A percentile compares a stretch with the other conserved stretches of the same genome.
Evolutionary conservation across 768 basidiomycete species (phyloP).

Genomic region (Kwoniella mangroviensis): DNA sequence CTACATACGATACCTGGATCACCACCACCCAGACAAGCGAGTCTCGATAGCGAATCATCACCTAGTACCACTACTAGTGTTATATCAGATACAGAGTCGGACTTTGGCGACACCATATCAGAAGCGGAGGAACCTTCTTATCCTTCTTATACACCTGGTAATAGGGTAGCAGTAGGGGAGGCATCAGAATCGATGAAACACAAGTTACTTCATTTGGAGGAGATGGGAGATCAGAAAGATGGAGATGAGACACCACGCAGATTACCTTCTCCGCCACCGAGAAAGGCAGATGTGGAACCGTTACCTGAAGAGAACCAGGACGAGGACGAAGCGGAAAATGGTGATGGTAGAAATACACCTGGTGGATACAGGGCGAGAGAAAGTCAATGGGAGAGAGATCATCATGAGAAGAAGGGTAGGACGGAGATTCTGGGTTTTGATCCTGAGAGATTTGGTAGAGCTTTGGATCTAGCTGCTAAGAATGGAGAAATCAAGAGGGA

Average conservation of each 20-base stretch:
- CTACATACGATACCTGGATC: slow-evolving; percentile 18
- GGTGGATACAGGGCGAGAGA: background rate
- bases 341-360: slow-evolving; percentile 8
- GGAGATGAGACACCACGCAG: slow-evolving; percentile 21
- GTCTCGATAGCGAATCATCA: slow-evolving; percentile 1
- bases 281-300: slow-evolving; percentile 11
- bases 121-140: background rate
- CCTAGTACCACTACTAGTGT: slow-evolving; percentile 12
- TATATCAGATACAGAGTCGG: slow-evolving; percentile 13
- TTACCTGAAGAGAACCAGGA: background rate
- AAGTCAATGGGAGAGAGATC: slow-evolving; percentile 6
- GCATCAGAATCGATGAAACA: slow-evolving; percentile 2
- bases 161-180: background rate
- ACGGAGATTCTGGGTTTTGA: slow-evolving; percentile 17
- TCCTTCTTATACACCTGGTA: slow-evolving; percentile 1
- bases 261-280: slow-evolving; percentile 20
- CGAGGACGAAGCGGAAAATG: slow-evolving; percentile 15
- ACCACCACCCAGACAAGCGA: slow-evolving; percentile 15
- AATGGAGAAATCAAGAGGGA: slow-evolving; percentile 1
- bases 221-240: background rate
- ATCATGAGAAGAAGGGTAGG: slow-evolving; percentile 1
- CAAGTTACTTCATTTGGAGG: background rate
- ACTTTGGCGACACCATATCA: background rate
- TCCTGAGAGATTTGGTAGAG: slow-evolving; percentile 19
- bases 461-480: slow-evolving; percentile 13